These are phyloP conservation scores for Gracilaria domingensis DNA, from an alignment of 23 red algal genomes.

Conservation along the genomic window DNA sequence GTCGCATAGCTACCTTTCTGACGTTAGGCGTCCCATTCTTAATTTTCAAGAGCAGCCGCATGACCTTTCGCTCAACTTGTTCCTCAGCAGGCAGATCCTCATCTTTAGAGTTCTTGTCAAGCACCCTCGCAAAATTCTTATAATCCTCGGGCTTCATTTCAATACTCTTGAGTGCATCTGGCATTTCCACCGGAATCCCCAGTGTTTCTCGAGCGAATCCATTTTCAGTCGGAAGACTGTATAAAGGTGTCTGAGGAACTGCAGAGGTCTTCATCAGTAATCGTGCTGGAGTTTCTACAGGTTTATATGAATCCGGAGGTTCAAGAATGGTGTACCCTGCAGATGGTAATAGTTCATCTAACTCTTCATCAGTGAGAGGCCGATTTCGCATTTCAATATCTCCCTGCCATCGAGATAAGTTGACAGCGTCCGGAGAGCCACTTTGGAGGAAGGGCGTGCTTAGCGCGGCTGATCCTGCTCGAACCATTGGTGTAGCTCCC, in stretches of 20 bases:
- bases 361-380: conserved; percentile 76
- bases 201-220: conserved; percentile 45
- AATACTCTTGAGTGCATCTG: conserved; percentile 79
- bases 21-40: conserved; percentile 88
- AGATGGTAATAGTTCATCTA: conserved; percentile 84
- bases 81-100: conserved; percentile 80
- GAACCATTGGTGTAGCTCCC: conserved; percentile 16
- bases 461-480: conserved; percentile 44
- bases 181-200: conserved; percentile 66
- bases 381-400: conserved; percentile 74
- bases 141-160: conserved; percentile 91
- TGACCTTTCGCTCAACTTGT: conserved; percentile 78
- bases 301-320: conserved; percentile 81
- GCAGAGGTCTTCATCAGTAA: conserved; percentile 62
- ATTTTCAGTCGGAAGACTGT: conserved; percentile 72
- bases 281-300: conserved; percentile 50
- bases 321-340: conserved; percentile 86
- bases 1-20: conserved; percentile 85
- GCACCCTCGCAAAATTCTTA: conserved; percentile 78
- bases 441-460: conserved; percentile 52
- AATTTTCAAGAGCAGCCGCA: conserved; percentile 89
- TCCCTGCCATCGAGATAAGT: conserved; percentile 57
- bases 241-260: conserved; percentile 52
- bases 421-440: conserved; percentile 52
- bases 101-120: conserved; percentile 69